Conservation (phyloP, 1,139 yeast species). For the Scheffersomyces stambukii region DNA sequence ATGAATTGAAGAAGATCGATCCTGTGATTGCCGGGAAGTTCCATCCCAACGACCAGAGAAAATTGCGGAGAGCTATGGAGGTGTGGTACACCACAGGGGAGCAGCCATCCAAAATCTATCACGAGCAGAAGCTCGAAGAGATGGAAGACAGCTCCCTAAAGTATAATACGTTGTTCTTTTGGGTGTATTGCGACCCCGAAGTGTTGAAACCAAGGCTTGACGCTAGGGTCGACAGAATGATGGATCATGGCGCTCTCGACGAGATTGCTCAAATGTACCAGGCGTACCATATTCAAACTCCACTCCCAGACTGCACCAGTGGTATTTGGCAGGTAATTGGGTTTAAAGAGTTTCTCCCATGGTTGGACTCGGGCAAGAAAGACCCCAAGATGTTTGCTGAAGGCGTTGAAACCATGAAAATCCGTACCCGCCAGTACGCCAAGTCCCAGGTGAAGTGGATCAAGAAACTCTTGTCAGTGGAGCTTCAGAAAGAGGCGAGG, state of each 20-base stretch:
- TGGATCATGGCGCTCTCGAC: conserved; percentile 58
- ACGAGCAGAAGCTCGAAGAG: conserved; percentile 50
- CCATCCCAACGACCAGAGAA: conserved; percentile 85
- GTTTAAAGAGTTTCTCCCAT: conserved; percentile 86
- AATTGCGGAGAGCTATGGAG: conserved; percentile 77
- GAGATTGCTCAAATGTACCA: conserved; percentile 63
- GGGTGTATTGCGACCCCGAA: conserved; percentile 76
- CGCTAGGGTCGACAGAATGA: conserved; percentile 78
- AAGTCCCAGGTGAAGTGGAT: conserved; percentile 94
- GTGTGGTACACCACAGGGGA: conserved; percentile 65
- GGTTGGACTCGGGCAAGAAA: conserved; percentile 34
- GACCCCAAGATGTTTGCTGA: conserved; percentile 23
- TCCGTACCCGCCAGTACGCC: conserved; percentile 82
- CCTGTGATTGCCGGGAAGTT: conserved; percentile 75
- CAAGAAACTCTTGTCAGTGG: conserved; percentile 61
- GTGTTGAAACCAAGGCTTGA: conserved; percentile 65
- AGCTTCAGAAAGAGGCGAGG: conserved; percentile 48
- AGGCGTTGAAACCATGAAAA: conserved; percentile 75
- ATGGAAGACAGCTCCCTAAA: conserved; percentile 46
- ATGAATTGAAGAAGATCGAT: conserved; percentile 50
- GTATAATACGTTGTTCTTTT: conserved; percentile 68
- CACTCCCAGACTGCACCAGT: conserved; percentile 50
- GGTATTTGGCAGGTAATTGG: conserved; percentile 98
- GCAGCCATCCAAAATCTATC: conserved; percentile 68
- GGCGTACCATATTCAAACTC: conserved; percentile 29